Percentiles rank a stretch among this genome's conserved stretches.
These are phyloP conservation scores for Mariannaea sp. DNA, from an alignment of 2,329 filamentous ascomycete genomes.

Conservation along the genomic window DNA sequence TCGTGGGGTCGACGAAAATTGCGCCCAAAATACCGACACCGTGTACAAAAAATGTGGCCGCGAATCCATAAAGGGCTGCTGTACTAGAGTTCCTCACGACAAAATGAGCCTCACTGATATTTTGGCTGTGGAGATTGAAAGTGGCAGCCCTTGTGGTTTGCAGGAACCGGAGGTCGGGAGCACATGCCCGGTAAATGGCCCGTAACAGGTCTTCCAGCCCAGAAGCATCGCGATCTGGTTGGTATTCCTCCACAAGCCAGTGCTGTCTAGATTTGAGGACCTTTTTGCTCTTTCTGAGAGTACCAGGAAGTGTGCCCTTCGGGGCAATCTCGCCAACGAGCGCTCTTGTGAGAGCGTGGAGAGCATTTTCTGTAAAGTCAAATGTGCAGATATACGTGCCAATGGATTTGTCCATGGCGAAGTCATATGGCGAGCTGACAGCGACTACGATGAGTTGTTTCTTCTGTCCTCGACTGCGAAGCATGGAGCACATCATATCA, in stretches of 20 bases:
- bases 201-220: conserved; percentile 78
- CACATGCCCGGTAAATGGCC: conserved; percentile 68
- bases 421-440: conserved; percentile 95
- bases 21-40: conserved; percentile 77
- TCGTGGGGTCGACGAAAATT: conserved; percentile 85
- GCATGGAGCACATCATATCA: conserved; percentile 90
- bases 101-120: conserved; percentile 82
- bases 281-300: conserved; percentile 85
- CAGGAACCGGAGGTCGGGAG: conserved; percentile 71
- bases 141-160: conserved; percentile 71
- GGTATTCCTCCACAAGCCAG: conserved; percentile 91
- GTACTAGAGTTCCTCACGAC: conserved; percentile 95
- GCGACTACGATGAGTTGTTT: conserved; percentile 91
- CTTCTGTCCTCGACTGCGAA: conserved; percentile 75
- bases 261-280: conserved; percentile 87
- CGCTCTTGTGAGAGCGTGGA: conserved; percentile 81
- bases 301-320: conserved; percentile 67
- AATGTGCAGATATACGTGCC: conserved; percentile 95
- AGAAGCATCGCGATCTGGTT: conserved; percentile 74
- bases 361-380: conserved; percentile 91
- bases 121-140: conserved; percentile 73
- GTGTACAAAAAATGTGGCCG: conserved; percentile 81
- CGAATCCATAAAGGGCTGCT: conserved; percentile 88
- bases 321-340: conserved; percentile 76
- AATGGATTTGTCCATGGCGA: conserved; percentile 88